phyloP scores from a whole-genome alignment of 2,329 filamentous ascomycete species.

The Ceratocystis variospora region DNA sequence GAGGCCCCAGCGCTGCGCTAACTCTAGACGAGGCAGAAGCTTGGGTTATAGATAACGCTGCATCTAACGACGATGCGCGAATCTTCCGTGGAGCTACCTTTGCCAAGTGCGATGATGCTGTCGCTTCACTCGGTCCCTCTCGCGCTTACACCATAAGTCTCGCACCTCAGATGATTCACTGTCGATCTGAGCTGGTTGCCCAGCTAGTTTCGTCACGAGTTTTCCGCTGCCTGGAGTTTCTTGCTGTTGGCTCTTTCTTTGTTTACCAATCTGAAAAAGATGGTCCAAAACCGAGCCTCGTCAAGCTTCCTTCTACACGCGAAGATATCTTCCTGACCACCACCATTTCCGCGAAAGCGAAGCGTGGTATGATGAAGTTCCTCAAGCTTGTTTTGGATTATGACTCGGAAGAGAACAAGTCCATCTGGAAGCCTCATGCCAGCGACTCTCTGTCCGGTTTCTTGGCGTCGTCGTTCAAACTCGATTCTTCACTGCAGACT shows the following conservation, averaged over 20 bases:
- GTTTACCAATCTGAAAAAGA: slow-evolving; percentile 41
- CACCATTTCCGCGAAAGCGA: slow-evolving; percentile 62
- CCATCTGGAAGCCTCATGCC: slow-evolving; percentile 46
- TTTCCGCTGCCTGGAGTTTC: slow-evolving; percentile 81
- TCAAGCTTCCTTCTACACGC: slow-evolving; percentile 70
- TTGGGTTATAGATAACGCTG: slow-evolving; percentile 38
- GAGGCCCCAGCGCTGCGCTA: slow-evolving; percentile 70
- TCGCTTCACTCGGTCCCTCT: slow-evolving; percentile 38
- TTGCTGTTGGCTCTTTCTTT: slow-evolving; percentile 87
- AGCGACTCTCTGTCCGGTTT: slow-evolving; percentile 44
- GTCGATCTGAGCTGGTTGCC: slow-evolving; percentile 62
- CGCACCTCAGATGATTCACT: slow-evolving; percentile 75
- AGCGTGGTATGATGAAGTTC: slow-evolving; percentile 84
- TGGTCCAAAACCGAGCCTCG: slow-evolving; percentile 32
- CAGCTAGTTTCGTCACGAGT: slow-evolving; percentile 79
- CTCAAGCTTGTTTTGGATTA: slow-evolving; percentile 72
- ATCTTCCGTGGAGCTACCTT: slow-evolving; percentile 29
- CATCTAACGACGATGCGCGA: slow-evolving; percentile 22
- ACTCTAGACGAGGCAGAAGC: slow-evolving; percentile 67
- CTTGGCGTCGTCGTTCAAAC: slow-evolving; percentile 47
- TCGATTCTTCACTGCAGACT: slow-evolving; percentile 54
- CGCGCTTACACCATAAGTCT: slow-evolving; percentile 72
- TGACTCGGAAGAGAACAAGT: slow-evolving; percentile 41
- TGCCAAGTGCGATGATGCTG: slow-evolving; percentile 28
- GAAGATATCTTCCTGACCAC: slow-evolving; percentile 82